Percentiles rank a stretch among this genome's conserved stretches.
These are phyloP conservation scores for Catenaria anguillulae DNA, from an alignment of 371 early-diverging fungal species.

Conservation along the genomic window DNA sequence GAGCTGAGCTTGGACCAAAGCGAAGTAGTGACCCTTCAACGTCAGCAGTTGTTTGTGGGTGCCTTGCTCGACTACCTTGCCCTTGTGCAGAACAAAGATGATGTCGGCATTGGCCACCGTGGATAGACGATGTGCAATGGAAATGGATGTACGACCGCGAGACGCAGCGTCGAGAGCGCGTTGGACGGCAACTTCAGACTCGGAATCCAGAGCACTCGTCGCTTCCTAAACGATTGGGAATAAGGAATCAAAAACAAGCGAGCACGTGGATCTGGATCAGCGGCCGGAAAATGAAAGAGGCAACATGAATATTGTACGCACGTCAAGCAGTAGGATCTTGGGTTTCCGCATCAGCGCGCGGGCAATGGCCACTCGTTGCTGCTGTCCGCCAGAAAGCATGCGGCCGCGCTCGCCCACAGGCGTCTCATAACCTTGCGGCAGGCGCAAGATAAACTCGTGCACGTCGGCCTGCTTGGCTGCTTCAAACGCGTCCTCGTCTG, in stretches of 20 bases:
- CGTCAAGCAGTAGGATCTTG: not conserved
- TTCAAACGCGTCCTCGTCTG: slow-evolving; percentile 34
- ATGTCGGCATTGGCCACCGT: slow-evolving; percentile 53
- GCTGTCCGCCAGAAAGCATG: slow-evolving; percentile 57
- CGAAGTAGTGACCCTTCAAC: slow-evolving; percentile 13
- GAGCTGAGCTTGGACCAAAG: slow-evolving; percentile 17
- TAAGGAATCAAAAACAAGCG: too few species aligned
- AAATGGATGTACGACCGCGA: slow-evolving; percentile 11
- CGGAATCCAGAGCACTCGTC: slow-evolving; percentile 26
- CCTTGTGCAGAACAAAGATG: slow-evolving; percentile 64
- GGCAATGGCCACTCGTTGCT: not conserved
- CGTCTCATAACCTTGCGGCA: slow-evolving; percentile 63
- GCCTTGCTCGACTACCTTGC: slow-evolving; percentile 55
- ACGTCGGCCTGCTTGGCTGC: slow-evolving; percentile 61
- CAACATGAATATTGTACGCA: too few species aligned
- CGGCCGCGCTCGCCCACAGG: slow-evolving; percentile 64
- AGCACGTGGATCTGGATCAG: too few species aligned
- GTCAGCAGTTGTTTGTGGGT: slow-evolving; percentile 44
- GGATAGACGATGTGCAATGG: slow-evolving; percentile 12
- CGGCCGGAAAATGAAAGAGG: too few species aligned
- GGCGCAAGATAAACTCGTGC: slow-evolving; percentile 50
- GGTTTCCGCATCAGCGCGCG: not conserved
- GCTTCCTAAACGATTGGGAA: slow-evolving; percentile 46
- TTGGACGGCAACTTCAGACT: slow-evolving; percentile 21
- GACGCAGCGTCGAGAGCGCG: slow-evolving; percentile 12